phyloP scores from a whole-genome alignment of 2,329 filamentous ascomycete species.

The Sphaerulina vaccinii region DNA sequence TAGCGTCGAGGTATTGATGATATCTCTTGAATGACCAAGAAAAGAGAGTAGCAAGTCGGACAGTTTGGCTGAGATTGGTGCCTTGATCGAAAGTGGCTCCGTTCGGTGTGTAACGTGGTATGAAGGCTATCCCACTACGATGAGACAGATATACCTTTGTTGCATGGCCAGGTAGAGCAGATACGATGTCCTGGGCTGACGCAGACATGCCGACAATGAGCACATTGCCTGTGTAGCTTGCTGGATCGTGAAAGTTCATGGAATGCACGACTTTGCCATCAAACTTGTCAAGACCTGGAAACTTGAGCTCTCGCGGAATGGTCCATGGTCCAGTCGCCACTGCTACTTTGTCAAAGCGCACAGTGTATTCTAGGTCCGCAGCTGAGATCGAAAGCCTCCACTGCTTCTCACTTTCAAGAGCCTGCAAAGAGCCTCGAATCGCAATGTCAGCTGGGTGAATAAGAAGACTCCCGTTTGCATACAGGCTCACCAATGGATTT shows the following conservation, averaged over 20 bases:
- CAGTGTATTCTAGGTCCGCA: slow-evolving; percentile 23
- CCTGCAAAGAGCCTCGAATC: slow-evolving; percentile 35
- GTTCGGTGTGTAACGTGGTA: slow-evolving; percentile 4
- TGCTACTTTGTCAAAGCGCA: slow-evolving; percentile 40
- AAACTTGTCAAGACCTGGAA: slow-evolving; percentile 41
- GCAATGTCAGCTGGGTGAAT: not conserved
- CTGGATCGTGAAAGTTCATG: slow-evolving; percentile 27
- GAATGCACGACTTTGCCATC: slow-evolving; percentile 43
- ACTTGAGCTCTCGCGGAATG: slow-evolving; percentile 38
- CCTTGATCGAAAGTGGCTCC: slow-evolving; percentile 12
- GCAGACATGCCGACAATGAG: slow-evolving; percentile 47
- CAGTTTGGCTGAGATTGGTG: not conserved
- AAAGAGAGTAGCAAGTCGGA: not conserved
- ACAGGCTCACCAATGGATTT: not conserved
- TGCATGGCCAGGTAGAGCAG: slow-evolving; percentile 4
- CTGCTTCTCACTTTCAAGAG: slow-evolving; percentile 31
- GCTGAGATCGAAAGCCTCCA: slow-evolving; percentile 39
- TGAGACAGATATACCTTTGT: slow-evolving; percentile 10
- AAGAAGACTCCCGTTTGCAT: not conserved
- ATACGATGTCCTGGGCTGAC: slow-evolving; percentile 39
- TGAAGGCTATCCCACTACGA: slow-evolving; percentile 1
- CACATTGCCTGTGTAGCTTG: slow-evolving; percentile 43
- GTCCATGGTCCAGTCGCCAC: slow-evolving; percentile 39
- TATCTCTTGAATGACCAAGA: not conserved
- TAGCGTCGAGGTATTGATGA: slow-evolving; percentile 1